Conservation (phyloP, 495 filamentous ascomycete species). For the Xylaria grammica region DNA sequence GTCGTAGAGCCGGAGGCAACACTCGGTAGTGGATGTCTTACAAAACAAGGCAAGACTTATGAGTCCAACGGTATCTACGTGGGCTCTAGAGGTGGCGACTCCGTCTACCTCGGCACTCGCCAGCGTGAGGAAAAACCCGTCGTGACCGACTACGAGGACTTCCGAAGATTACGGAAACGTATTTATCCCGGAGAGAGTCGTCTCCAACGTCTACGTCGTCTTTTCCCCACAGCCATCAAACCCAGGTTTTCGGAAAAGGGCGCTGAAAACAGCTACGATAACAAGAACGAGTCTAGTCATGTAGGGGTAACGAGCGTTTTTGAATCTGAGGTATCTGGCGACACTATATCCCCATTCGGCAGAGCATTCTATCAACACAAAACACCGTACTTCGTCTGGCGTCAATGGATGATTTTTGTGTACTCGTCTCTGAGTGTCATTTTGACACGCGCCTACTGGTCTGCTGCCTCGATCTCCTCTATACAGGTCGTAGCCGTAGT, state of each 20-base stretch:
- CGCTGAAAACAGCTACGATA: background rate
- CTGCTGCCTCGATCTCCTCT: slow-evolving; percentile 40
- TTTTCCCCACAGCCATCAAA: background rate
- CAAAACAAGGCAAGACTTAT: slow-evolving; percentile 44
- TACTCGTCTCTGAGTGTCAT: slow-evolving; percentile 45
- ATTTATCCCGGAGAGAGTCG: background rate
- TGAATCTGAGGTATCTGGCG: background rate
- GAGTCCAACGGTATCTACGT: slow-evolving; percentile 47
- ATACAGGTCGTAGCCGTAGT: slow-evolving; percentile 31
- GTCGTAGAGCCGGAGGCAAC: slow-evolving; percentile 43
- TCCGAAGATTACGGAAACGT: background rate
- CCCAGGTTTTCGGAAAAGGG: background rate
- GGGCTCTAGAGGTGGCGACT: slow-evolving; percentile 49
- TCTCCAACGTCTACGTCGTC: background rate
- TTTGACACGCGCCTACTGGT: slow-evolving; percentile 47
- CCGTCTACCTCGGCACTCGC: slow-evolving; percentile 38
- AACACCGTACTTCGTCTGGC: slow-evolving; percentile 48
- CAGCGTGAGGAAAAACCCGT: background rate
- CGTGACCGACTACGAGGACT: background rate
- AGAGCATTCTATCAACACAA: slow-evolving; percentile 50
- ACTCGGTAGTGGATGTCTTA: slow-evolving; percentile 52
- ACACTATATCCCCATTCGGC: slow-evolving; percentile 42
- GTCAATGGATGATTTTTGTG: slow-evolving; percentile 42
- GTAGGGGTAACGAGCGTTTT: background rate
- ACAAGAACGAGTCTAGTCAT: background rate